phyloP scores from a whole-genome alignment of 208 protist species.

The Wallacemonas rigidus region DNA sequence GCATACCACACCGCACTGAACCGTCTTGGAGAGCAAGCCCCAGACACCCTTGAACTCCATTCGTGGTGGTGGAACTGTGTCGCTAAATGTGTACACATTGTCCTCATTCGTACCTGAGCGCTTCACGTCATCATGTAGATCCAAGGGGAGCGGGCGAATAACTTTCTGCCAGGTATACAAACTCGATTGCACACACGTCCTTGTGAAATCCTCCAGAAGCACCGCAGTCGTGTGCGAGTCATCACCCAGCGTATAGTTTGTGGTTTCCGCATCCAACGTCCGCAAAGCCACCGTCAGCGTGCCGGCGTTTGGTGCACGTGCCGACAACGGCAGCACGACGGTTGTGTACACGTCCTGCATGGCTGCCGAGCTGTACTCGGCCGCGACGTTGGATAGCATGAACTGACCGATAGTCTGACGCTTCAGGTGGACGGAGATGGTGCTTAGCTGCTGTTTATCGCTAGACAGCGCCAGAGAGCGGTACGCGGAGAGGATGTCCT shows the following conservation, averaged over 20 bases:
- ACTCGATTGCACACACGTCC: constrained; percentile 23
- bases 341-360: constrained; percentile 39
- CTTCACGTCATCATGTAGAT: neutral
- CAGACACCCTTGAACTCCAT: constrained; percentile 38
- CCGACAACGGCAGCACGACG: constrained; percentile 36
- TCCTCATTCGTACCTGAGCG: neutral
- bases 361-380: constrained; percentile 45
- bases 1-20: constrained; percentile 69
- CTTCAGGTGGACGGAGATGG: constrained; percentile 22
- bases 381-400: constrained; percentile 29
- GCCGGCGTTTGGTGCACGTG: constrained; percentile 22
- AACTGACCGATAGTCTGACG: constrained; percentile 37
- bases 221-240: constrained; percentile 15
- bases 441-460: constrained; percentile 6
- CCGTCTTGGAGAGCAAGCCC: constrained; percentile 43
- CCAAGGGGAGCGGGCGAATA: constrained; percentile 9
- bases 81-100: neutral
- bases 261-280: constrained; percentile 31
- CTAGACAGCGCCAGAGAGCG: constrained; percentile 1
- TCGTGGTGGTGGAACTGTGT: constrained; percentile 30
- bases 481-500: constrained; percentile 28
- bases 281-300: constrained; percentile 39
- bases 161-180: constrained; percentile 66
- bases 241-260: constrained; percentile 33
- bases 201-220: constrained; percentile 29